A percentile compares a stretch with the other conserved stretches of the same genome.
Evolutionary conservation across 768 basidiomycete species (phyloP).

Genomic region (Tulasnella sp.): DNA sequence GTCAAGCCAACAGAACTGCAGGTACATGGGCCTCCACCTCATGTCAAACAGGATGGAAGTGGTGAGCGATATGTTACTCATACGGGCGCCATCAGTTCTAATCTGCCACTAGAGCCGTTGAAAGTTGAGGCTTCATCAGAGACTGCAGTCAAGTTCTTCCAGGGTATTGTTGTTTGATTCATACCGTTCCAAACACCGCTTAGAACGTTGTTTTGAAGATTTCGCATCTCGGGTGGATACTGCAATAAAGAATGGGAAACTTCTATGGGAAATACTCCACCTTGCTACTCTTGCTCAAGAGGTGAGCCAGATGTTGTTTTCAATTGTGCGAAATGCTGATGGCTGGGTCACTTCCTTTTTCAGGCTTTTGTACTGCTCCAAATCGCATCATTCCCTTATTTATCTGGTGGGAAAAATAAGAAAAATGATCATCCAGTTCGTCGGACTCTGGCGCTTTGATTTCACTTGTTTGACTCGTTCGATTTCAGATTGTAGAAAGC

Average conservation of each 20-base stretch:
- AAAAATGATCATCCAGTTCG: constrained; percentile 39
- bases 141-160: constrained; percentile 44
- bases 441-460: background rate
- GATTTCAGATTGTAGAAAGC: constrained; percentile 47
- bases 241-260: constrained; percentile 28
- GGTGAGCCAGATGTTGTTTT: constrained; percentile 26
- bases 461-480: background rate
- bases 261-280: constrained; percentile 52
- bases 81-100: background rate
- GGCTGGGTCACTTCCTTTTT: background rate
- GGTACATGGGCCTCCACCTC: constrained; percentile 41
- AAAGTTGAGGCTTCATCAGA: constrained; percentile 31
- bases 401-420: constrained; percentile 57
- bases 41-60: constrained; percentile 43
- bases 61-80: background rate
- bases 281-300: constrained; percentile 64
- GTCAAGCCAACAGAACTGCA: background rate
- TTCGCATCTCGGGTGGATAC: constrained; percentile 42
- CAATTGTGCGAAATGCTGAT: background rate
- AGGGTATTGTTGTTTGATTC: constrained; percentile 31
- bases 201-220: constrained; percentile 28
- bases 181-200: background rate
- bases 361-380: constrained; percentile 62
- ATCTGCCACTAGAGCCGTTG: background rate
- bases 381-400: constrained; percentile 63